Conservation (phyloP, 768 basidiomycete genomes). For the Hypsizygus marmoreus region DNA sequence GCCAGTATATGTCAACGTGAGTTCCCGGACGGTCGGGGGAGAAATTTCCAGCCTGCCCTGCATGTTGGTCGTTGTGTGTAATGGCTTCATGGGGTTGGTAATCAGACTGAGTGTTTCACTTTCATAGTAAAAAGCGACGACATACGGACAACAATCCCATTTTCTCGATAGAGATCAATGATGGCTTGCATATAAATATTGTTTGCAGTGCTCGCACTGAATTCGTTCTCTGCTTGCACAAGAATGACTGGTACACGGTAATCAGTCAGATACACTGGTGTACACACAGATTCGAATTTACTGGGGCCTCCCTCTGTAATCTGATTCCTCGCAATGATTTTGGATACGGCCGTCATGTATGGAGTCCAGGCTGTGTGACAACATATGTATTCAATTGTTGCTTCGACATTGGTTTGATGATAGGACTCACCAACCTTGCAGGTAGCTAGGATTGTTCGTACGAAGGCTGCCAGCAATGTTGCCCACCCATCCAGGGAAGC, state of each 20-base stretch:
- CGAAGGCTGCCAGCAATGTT: constrained; percentile 51
- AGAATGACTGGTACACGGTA: constrained; percentile 38
- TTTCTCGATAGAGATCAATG: constrained; percentile 43
- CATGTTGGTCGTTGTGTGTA: constrained; percentile 52
- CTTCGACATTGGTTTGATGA: too few relatives aligned
- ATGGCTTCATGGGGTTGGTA: constrained; percentile 36
- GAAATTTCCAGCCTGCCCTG: constrained; percentile 48
- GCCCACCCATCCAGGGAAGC: constrained; percentile 62
- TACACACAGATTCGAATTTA: constrained; percentile 22
- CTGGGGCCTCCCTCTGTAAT: constrained; percentile 63
- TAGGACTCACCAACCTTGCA: constrained; percentile 32
- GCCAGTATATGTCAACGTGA: constrained; percentile 54
- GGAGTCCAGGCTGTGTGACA: constrained; percentile 48
- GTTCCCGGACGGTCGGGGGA: constrained; percentile 48
- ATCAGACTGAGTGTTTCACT: neutral
- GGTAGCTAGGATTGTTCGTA: constrained; percentile 51
- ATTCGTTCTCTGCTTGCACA: constrained; percentile 60
- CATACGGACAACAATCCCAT: constrained; percentile 51
- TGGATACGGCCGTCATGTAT: constrained; percentile 52
- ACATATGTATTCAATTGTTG: too few relatives aligned
- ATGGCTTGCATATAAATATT: constrained; percentile 54
- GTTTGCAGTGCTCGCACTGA: constrained; percentile 40
- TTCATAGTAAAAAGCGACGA: constrained; percentile 3
- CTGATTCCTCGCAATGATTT: constrained; percentile 54
- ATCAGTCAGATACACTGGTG: neutral